Base-by-base conservation (phyloP, 2,329 filamentous ascomycete species). In the Camillea tinctor region DNA sequence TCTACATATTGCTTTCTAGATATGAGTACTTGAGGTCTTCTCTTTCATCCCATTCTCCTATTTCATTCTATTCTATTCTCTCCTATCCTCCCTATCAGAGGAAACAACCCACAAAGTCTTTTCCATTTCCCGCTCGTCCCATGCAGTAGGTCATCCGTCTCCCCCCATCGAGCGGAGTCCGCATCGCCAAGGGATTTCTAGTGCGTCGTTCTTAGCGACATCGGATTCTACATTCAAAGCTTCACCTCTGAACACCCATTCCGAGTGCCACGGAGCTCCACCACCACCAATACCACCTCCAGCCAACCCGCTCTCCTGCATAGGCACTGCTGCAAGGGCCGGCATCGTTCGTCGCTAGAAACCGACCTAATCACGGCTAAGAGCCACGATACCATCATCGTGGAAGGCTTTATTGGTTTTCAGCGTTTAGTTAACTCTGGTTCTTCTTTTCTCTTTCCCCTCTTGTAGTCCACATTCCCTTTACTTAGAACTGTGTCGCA, bases 261-360 rank as follows among this genome's bases (percentile, higher is more conserved):
- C 50, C 57, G 59, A 58, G 26, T 40, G 58, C 58, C 54, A 63
- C 60, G 57, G 56, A 54, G 56, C 58, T 60, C 58, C 61, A 60
- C 61, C 56, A 26, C 26, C 26, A 30, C 26, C 26, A 15, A 23
- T 24, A 21, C n/a, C 23, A 19, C 15, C 50, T 59, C 36, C 26
- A 55, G n/a, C 23, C 50, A 53, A 57, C 52, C 20, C 49, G 51
- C 51, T 60, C 50, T 61, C 63, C 59, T 64, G 64, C 64, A 66
- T 62, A 58, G 57, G 56, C 52, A 55, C 57, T 58, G 58, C 60
- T 66, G 64, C 62, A 66, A 66, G 64, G 64, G 64, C 61, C 44
- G 44, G 44, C 17, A 52, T 60, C 44, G 44, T n/a, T n/a, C 20
- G 7, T 58, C 44, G 21, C 52, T 44, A 51, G 56, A 51, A 30